Base-by-base conservation (phyloP, 2,329 filamentous ascomycete genomes). In the Apiospora aurea region DNA sequence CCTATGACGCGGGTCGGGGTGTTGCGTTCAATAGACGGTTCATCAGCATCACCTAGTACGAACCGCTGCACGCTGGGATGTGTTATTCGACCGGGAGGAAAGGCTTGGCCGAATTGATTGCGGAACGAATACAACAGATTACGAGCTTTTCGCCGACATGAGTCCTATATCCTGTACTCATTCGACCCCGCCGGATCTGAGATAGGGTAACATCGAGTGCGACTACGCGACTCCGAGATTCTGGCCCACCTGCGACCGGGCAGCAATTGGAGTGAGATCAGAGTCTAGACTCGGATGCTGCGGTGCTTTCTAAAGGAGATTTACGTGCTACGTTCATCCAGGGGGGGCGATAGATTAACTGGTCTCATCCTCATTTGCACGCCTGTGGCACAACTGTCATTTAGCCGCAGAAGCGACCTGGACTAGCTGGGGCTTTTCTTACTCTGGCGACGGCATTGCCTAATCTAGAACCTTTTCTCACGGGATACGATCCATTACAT, bases 391-490 rank as follows among this genome's bases (percentile, higher is more conserved):
- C 57, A 11, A 11, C 10, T 41, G 18, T 24, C 18, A 64, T 64
- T 64, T 64, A 64, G 57, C 57, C 57, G 57, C 34, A 24, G 57
- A 64, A 64, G 57, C 57, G 57, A 64, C 57, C 34, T 41, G 57
- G 18, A n/a, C 18, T n/a, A 41, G 57, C 57, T 24, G 29, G 57
- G 53, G 67, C 26, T 66, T 70, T 74, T 38, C 41, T 74, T 70
- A 74, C 70, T 38, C 38, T 78, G 34, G 71, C 71, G 26, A 61
- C 34, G 21, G 57, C 34, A 41, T 14, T 64, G 57, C 57, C 57
- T 64, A 41, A 64, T 64, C 75, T 14, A 77, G 73, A 44, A 75
- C 76, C 26, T 72, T 75, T 73, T 67, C 69, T 67, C 71, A 14
- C 74, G 71, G 18, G 43, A 49, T 69, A 47, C 18, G 7, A 21